Evolutionary conservation across 2,329 filamentous ascomycete genomes (phyloP).

Genomic region (Cryphonectria radicalis): DNA sequence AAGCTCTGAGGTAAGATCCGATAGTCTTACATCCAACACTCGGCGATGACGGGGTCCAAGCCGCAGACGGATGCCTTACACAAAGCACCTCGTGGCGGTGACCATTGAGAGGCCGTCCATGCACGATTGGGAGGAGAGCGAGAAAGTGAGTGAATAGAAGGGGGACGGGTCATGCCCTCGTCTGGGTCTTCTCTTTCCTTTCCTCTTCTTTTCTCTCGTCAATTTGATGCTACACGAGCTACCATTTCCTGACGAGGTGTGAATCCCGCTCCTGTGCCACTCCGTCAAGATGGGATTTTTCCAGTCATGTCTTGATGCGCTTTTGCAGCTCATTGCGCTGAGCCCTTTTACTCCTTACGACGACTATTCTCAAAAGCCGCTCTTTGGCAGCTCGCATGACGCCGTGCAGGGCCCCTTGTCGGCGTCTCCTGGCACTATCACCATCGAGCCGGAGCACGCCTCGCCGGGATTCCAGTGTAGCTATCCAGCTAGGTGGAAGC

Average conservation of each 20-base stretch:
- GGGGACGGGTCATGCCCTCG: background rate
- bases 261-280: background rate
- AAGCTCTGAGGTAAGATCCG: constrained; percentile 4
- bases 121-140: background rate
- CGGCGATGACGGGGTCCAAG: background rate
- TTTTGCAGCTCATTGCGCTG: constrained; percentile 19
- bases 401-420: constrained; percentile 6
- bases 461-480: constrained; percentile 25
- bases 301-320: constrained; percentile 22
- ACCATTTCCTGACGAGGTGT: background rate
- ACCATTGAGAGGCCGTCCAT: background rate
- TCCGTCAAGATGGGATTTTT: constrained; percentile 25
- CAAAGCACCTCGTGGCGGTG: background rate
- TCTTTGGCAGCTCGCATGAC: constrained; percentile 13
- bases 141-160: background rate
- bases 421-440: constrained; percentile 3
- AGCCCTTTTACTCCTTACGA: constrained; percentile 19
- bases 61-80: background rate
- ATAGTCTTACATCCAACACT: background rate
- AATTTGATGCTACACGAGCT: background rate
- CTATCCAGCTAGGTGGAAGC: constrained; percentile 25
- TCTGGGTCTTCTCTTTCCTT: background rate
- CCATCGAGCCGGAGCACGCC: constrained; percentile 17
- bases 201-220: background rate
- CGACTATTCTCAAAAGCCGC: constrained; percentile 15